Conservation (phyloP, 106 monocot genomes). For the Posidonia australis region DNA sequence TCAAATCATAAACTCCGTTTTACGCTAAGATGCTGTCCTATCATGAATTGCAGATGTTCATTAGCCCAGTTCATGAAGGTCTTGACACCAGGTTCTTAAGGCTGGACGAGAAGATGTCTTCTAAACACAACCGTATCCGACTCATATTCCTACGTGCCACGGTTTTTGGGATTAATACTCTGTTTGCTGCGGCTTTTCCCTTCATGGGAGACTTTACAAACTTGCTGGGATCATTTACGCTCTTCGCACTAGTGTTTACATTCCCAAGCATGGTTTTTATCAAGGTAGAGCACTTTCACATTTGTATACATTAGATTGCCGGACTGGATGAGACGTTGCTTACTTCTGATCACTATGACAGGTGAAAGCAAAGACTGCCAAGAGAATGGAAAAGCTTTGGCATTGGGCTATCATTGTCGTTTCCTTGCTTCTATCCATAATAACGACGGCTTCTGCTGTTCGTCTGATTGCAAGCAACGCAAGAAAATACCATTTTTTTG, state of each 20-base stretch:
- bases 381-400: slow-evolving; percentile 25
- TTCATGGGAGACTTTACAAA: slow-evolving; percentile 64
- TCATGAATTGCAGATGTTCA: slow-evolving; percentile 35
- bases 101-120: slow-evolving; percentile 30
- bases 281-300: slow-evolving; percentile 23
- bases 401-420: slow-evolving; percentile 35
- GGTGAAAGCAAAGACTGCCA: slow-evolving; percentile 30
- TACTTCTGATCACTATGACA: slow-evolving; percentile 4
- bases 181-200: slow-evolving; percentile 42
- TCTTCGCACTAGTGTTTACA: slow-evolving; percentile 39
- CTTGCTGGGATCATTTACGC: slow-evolving; percentile 48
- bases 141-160: slow-evolving; percentile 23
- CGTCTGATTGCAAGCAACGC: slow-evolving; percentile 35
- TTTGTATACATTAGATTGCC: neutral
- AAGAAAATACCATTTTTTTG: slow-evolving; percentile 44
- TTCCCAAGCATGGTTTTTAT: slow-evolving; percentile 63
- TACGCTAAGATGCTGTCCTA: too few relatives aligned
- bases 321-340: neutral
- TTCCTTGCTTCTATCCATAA: slow-evolving; percentile 28
- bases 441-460: slow-evolving; percentile 38
- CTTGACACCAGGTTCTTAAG: slow-evolving; percentile 46
- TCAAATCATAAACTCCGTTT: too few relatives aligned
- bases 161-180: slow-evolving; percentile 27
- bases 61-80: slow-evolving; percentile 49
- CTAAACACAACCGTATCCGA: slow-evolving; percentile 24